A percentile compares a stretch with the other conserved stretches of the same genome.
Conservation (phyloP, 2,329 filamentous ascomycete genomes). For the Blastomyces gilchristii region DNA sequence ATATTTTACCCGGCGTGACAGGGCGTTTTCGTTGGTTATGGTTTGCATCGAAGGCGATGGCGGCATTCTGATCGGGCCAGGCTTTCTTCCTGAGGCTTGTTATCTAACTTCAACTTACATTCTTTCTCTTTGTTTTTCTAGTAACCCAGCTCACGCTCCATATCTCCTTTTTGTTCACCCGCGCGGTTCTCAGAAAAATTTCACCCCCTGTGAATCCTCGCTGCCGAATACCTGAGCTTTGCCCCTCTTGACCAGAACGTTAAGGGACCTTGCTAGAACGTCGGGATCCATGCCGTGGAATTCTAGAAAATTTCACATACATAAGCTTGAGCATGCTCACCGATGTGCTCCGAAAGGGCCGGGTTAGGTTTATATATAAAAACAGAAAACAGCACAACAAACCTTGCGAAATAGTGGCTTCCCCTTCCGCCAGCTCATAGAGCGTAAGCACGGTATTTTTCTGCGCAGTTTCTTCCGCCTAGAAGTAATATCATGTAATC, state of each 20-base stretch:
- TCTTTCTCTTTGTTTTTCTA: not conserved
- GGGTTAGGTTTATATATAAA: not conserved
- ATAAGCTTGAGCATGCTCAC: constrained; percentile 6
- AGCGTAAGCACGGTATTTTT: constrained; percentile 81
- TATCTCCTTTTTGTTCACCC: no score
- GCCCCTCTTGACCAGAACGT: constrained; percentile 74
- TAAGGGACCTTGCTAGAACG: constrained; percentile 66
- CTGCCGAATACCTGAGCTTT: constrained; percentile 89
- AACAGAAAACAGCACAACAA: constrained; percentile 21
- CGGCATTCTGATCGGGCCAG: not conserved
- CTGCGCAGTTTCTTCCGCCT: constrained; percentile 73
- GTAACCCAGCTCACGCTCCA: not conserved
- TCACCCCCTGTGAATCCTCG: constrained; percentile 81
- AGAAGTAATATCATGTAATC: not conserved
- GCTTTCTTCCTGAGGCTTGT: not conserved
- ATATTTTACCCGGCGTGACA: not conserved
- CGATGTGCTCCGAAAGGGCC: not conserved
- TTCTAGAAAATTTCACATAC: constrained; percentile 41
- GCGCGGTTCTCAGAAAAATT: constrained; percentile 67
- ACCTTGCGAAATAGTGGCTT: constrained; percentile 62
- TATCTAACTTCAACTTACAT: not conserved
- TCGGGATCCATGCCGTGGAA: constrained; percentile 83
- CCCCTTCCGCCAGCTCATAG: constrained; percentile 85
- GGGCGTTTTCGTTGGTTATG: not conserved
- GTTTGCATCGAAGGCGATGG: not conserved